These are phyloP conservation scores for Coemansia sp. DNA, from an alignment of 192 early-diverging fungal species.

Conservation along the genomic window DNA sequence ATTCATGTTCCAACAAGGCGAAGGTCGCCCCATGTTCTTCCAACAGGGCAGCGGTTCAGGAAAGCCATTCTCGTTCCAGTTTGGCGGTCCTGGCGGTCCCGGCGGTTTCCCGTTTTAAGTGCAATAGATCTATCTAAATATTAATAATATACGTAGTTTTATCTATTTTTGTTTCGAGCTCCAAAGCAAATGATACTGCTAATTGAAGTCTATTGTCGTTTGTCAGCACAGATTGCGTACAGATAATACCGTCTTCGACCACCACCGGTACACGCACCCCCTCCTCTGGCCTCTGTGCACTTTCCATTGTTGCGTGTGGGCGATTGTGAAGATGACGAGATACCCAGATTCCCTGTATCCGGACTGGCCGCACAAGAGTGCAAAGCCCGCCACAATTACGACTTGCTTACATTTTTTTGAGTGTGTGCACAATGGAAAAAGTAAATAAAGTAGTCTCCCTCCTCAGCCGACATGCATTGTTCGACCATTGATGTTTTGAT, in stretches of 20 bases:
- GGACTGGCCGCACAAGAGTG: neutral
- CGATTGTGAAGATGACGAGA: neutral
- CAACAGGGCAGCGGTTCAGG: conserved; percentile 59
- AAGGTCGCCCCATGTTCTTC: conserved; percentile 58
- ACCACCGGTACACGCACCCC: neutral
- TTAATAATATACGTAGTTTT: neutral
- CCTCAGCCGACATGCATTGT: neutral
- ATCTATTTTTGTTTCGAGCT: neutral
- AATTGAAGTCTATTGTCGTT: neutral
- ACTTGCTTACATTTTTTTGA: conserved; percentile 1
- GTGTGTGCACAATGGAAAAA: neutral
- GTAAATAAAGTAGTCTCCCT: neutral
- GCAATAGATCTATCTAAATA: neutral
- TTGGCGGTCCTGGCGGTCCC: conserved; percentile 46
- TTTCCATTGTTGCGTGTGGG: neutral
- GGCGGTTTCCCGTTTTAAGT: conserved; percentile 51
- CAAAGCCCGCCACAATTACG: conserved; percentile 3
- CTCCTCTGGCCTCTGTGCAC: neutral
- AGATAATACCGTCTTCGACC: neutral
- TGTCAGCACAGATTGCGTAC: neutral
- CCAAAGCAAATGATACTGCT: neutral
- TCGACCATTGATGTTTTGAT: neutral
- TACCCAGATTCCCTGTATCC: neutral
- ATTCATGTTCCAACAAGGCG: conserved; percentile 61
- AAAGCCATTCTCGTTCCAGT: conserved; percentile 53